Base-by-base conservation (phyloP, 1,284 basidiomycete species). In the Naganishia sp. region DNA sequence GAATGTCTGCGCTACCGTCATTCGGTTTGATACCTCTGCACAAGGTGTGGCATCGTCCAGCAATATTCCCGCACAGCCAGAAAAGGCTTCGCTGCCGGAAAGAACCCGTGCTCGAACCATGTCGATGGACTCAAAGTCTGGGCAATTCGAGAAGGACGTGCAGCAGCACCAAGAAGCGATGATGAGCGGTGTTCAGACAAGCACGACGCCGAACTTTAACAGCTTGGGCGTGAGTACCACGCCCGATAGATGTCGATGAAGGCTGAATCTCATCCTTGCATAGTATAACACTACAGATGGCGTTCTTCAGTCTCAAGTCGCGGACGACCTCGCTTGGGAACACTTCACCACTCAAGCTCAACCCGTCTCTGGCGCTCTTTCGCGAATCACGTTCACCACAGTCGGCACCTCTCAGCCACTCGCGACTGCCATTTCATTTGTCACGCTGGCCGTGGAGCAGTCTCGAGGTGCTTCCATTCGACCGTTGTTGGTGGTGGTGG, bases 1-100 rank as follows among this genome's bases (percentile, higher is more conserved):
- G 47, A 87, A 88, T 71, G 84, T 90, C 2, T 84, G 80, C 9
- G 92, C 90, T 4, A 90, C 88, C 0, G 84, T 92, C 2, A 56
- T 67, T 25, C n/a, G 66, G 7, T 54, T 67, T 41, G 42, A 63
- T 18, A 58, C 58, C 17, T 56, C 43, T 18, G 41, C 52, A 2
- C 18, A 18, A 0, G 18, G 50, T 11, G 50, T n/a, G 4, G 32
- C 35, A 13, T 25, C 58, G 6, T 49, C 58, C 10, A 53, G 32
- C 15, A 46, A 63, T 50, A 28, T 32, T 23, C 21, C 23, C 3
- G 15, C 18, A 23, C n/a, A 32, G 17, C 58, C 58, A 7, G 58
- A 61, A 50, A 61, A 61, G 47, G 58, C 50, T 42, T 41, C 45
- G 3, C 25, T 25, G 21, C 47, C 47, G 3, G 47, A 25, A 5